These are phyloP conservation scores for Myochromella boudieri DNA, from an alignment of 768 basidiomycete genomes.

Conservation along the genomic window DNA sequence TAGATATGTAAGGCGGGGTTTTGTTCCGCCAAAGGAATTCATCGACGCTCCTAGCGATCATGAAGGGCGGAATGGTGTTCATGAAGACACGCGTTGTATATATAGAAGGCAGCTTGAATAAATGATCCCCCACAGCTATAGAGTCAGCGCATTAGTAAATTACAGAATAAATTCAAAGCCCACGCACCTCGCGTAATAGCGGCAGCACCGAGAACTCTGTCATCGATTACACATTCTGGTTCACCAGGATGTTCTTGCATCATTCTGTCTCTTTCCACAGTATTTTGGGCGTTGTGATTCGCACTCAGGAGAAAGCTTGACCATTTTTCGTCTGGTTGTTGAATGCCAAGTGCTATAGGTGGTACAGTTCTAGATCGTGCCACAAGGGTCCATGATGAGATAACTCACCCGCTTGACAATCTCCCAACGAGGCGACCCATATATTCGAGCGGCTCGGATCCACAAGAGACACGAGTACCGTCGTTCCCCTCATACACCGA, in stretches of 20 bases:
- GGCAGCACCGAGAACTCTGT: constrained; percentile 53
- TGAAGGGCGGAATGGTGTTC: constrained; percentile 38
- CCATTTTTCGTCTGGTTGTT: constrained; percentile 34
- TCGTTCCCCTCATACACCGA: constrained; percentile 52
- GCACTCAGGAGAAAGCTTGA: constrained; percentile 38
- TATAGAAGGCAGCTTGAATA: constrained; percentile 49
- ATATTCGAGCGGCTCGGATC: constrained; percentile 42
- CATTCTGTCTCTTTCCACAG: constrained; percentile 39
- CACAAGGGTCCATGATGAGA: neutral
- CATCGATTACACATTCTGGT: constrained; percentile 37
- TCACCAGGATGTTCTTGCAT: constrained; percentile 48
- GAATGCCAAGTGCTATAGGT: constrained; percentile 40
- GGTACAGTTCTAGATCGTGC: neutral
- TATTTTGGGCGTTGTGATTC: constrained; percentile 50
- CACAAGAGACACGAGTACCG: constrained; percentile 46
- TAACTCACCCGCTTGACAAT: constrained; percentile 50
- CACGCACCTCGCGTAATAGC: constrained; percentile 55
- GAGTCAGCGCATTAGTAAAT: neutral
- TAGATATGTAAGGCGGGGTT: constrained; percentile 56
- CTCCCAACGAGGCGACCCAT: constrained; percentile 59
- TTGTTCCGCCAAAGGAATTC: constrained; percentile 43
- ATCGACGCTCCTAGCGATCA: constrained; percentile 32
- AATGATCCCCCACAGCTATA: constrained; percentile 53
- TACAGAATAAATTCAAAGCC: neutral
- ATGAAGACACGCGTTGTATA: constrained; percentile 49